Conservation (phyloP, 305 asterid species). For the Rubia tinctorum region DNA sequence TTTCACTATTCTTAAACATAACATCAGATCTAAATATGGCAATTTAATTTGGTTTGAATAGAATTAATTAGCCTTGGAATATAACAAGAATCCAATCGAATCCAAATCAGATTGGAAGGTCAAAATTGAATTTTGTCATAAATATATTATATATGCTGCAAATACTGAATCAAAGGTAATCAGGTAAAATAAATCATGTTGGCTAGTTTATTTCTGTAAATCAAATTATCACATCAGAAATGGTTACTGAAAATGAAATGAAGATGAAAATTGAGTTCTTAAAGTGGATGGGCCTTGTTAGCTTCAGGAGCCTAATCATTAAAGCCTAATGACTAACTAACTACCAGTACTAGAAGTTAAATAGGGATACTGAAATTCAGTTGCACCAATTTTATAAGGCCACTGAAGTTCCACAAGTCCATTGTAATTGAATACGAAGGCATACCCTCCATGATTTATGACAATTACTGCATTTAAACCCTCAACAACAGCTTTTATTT, state of each 20-base stretch:
- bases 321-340: neutral
- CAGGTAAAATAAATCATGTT: too few species aligned
- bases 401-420: neutral
- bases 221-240: too few species aligned
- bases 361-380: neutral
- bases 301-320: neutral
- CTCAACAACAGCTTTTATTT: neutral
- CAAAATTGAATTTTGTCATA: too few species aligned
- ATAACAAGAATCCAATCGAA: too few species aligned
- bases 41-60: too few species aligned
- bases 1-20: too few species aligned
- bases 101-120: too few species aligned
- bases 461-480: conserved; percentile 2
- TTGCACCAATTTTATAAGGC: neutral
- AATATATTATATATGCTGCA: too few species aligned
- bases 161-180: too few species aligned
- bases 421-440: neutral
- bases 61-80: too few species aligned
- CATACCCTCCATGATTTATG: neutral
- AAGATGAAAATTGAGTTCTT: neutral
- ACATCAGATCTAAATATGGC: too few species aligned
- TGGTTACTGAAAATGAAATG: neutral
- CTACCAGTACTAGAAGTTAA: neutral
- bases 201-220: too few species aligned
- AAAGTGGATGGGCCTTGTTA: neutral